Evolutionary conservation across 2,329 filamentous ascomycete species (phyloP), one percentile per base, ranked within the genome.

Genomic region (Calonectria fujianensis): DNA sequence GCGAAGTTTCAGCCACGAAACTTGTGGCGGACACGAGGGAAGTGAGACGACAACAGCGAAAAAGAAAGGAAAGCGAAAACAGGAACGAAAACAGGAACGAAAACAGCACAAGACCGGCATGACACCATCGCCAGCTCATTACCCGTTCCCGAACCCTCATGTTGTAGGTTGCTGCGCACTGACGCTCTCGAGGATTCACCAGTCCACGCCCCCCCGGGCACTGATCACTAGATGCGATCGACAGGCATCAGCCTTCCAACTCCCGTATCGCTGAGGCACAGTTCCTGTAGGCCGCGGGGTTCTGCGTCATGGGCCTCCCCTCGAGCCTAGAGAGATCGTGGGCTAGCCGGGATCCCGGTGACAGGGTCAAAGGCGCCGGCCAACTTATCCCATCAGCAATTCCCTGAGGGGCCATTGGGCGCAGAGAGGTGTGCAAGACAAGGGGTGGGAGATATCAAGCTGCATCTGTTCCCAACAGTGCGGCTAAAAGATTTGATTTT

Each of bases 191-290:
- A 29, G 57, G 57, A 61, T 39, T 37, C n/a, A 41, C 24, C 16
- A 24, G 57, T 24, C 57, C 51, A 54, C 29, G 51, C 32, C 14
- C 24, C 45, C 41, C 57, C 57, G 24, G 57, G 57, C 37, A 63
- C 57, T 31, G 18, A 57, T 57, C 52, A 32, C 18, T 57, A 16
- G 52, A 63, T 63, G 35, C 14, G 57, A 63, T 63, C 57, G 18
- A 63, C 57, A 39, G 57, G 57, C 57, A 63, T 63, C 57, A 41
- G 24, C 57, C 57, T 24, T 63, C 16, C 35, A 63, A 37, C 13
- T 41, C 7, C 51, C 51, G 51, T 57, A 39, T 63, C 57, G 57
- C 37, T 41, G 57, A 63, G 57, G 35, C 57, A 63, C 57, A 63
- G 57, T 63, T 63, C 37, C 57, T 63, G 57, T 37, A 63, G 57